A percentile compares a stretch with the other conserved stretches of the same genome.
Evolutionary conservation across 257 asterid genomes (phyloP).

Genomic region (Solanum appendiculatum): DNA sequence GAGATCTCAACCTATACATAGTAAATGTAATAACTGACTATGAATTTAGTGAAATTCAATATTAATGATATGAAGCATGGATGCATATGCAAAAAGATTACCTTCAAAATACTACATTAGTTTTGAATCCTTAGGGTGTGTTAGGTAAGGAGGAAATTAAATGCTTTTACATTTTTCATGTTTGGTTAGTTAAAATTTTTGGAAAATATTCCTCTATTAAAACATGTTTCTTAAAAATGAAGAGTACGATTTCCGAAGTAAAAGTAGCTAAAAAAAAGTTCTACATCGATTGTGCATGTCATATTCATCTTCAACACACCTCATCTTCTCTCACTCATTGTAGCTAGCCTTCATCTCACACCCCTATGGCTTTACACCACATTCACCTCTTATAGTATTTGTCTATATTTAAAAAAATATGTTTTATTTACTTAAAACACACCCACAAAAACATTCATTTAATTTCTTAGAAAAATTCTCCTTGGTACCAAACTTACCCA

Average conservation of each 20-base stretch:
- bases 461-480: too few relatives aligned
- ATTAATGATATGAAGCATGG: background rate
- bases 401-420: background rate
- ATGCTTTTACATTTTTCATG: too few relatives aligned
- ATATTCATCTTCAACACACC: background rate
- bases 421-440: too few relatives aligned
- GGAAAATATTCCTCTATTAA: too few relatives aligned
- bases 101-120: background rate
- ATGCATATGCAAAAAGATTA: background rate
- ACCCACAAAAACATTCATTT: too few relatives aligned
- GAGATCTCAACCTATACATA: background rate
- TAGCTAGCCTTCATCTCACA: accelerated
- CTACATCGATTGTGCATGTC: background rate
- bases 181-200: accelerated
- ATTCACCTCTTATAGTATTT: background rate
- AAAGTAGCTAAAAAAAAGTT: too few relatives aligned
- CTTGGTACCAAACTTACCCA: background rate
- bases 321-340: background rate
- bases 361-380: too few relatives aligned
- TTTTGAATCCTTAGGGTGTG: background rate
- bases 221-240: too few relatives aligned
- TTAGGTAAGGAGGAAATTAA: background rate
- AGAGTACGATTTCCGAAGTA: background rate
- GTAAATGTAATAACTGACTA: too few relatives aligned
- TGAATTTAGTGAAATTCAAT: background rate